Conservation (phyloP, 2,329 filamentous ascomycete genomes). For the Pseudocercospora fijiensis region DNA sequence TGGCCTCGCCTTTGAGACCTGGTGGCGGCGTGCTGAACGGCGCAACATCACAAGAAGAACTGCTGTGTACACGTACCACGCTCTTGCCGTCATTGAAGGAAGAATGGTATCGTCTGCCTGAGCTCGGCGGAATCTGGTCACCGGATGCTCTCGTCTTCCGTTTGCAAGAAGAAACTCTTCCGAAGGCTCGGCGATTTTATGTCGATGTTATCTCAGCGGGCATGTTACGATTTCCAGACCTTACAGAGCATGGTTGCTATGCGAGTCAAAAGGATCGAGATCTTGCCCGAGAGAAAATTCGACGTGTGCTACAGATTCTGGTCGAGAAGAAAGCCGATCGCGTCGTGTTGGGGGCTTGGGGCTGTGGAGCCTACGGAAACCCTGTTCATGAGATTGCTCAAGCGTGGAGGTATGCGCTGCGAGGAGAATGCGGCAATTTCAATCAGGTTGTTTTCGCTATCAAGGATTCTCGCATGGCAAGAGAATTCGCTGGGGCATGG, state of each 20-base stretch:
- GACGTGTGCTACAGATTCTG: constrained; percentile 55
- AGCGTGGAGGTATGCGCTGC: constrained; percentile 39
- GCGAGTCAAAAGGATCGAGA: constrained; percentile 50
- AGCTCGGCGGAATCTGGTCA: constrained; percentile 56
- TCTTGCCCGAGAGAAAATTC: constrained; percentile 55
- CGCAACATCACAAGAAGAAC: constrained; percentile 61
- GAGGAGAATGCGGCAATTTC: constrained; percentile 33
- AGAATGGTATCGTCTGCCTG: constrained; percentile 59
- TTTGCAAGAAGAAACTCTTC: constrained; percentile 40
- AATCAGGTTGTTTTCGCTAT: constrained; percentile 60
- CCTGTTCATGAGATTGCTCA: constrained; percentile 58
- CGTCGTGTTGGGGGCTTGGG: constrained; percentile 63
- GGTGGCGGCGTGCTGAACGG: constrained; percentile 62
- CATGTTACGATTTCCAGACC: constrained; percentile 59
- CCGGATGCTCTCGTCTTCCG: constrained; percentile 61
- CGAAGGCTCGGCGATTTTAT: constrained; percentile 54
- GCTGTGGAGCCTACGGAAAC: constrained; percentile 63
- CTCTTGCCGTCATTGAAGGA: constrained; percentile 58
- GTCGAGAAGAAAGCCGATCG: constrained; percentile 46
- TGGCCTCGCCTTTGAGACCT: constrained; percentile 61
- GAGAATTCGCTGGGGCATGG: constrained; percentile 47
- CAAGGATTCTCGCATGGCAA: constrained; percentile 52
- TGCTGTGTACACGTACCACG: constrained; percentile 61
- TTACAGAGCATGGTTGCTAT: constrained; percentile 38
- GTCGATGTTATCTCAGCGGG: constrained; percentile 59